These are phyloP conservation scores for Mortierella sp. DNA, from an alignment of 371 early-diverging fungal genomes.

Conservation along the genomic window DNA sequence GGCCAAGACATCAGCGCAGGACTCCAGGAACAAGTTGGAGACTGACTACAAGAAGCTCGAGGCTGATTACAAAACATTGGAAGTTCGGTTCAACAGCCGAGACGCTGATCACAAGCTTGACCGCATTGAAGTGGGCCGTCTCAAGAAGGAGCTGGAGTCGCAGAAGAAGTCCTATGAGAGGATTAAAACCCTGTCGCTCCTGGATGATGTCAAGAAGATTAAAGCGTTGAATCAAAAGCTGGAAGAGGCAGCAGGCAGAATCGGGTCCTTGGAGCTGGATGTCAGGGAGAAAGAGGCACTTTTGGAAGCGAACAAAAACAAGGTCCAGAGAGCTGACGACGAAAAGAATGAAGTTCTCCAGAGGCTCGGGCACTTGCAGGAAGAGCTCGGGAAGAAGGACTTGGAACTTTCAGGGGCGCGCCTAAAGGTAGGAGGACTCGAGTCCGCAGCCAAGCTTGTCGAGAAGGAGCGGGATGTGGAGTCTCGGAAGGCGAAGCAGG, in stretches of 20 bases:
- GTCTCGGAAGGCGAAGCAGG: slow-evolving; percentile 4
- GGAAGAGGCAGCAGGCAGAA: neutral
- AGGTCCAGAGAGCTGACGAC: slow-evolving; percentile 16
- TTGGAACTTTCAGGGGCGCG: slow-evolving; percentile 22
- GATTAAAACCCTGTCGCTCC: slow-evolving; percentile 12
- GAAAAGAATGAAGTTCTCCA: slow-evolving; percentile 32
- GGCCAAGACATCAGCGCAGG: slow-evolving; percentile 22
- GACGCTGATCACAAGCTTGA: slow-evolving; percentile 6
- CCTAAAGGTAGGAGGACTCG: slow-evolving; percentile 21
- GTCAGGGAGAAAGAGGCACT: slow-evolving; percentile 12
- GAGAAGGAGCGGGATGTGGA: slow-evolving; percentile 29
- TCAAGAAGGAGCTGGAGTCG: slow-evolving; percentile 18
- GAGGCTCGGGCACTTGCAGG: slow-evolving; percentile 24
- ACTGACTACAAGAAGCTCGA: neutral
- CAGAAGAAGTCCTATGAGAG: slow-evolving; percentile 6
- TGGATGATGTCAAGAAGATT: slow-evolving; percentile 19
- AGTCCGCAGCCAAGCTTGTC: slow-evolving; percentile 19
- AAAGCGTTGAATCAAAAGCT: slow-evolving; percentile 1
- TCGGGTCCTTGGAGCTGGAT: neutral
- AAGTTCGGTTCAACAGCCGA: slow-evolving; percentile 6
- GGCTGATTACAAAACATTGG: neutral
- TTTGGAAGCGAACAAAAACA: slow-evolving; percentile 2
- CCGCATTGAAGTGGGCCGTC: neutral
- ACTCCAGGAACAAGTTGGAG: neutral
- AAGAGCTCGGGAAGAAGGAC: slow-evolving; percentile 35